Conservation (phyloP, 2,329 filamentous ascomycete genomes). For the Talaromyces sp. region DNA sequence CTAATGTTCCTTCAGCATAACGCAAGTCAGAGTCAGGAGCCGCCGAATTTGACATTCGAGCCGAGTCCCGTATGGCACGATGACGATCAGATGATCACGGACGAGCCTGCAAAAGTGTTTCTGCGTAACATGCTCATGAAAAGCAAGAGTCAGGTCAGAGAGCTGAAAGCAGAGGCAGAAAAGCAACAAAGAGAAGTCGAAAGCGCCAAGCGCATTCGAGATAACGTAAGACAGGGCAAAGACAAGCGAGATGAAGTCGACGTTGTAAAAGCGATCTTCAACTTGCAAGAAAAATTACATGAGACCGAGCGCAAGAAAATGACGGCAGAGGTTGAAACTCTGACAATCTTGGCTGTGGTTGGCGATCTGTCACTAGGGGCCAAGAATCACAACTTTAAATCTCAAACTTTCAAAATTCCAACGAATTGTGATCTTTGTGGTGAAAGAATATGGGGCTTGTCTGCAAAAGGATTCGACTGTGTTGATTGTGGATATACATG, state of each 20-base stretch:
- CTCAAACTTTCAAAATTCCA: conserved; percentile 98
- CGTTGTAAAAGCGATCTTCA: conserved; percentile 77
- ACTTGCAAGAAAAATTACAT: conserved; percentile 79
- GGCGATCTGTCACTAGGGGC: conserved; percentile 90
- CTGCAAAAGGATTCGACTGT: conserved; percentile 94
- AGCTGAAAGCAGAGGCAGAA: conserved; percentile 78
- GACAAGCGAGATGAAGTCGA: conserved; percentile 88
- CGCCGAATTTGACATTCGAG: conserved; percentile 80
- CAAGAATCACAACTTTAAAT: conserved; percentile 95
- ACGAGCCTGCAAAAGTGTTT: conserved; percentile 84
- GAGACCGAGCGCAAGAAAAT: conserved; percentile 78
- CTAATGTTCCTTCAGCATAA: conserved; percentile 99
- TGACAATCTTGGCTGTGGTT: conserved; percentile 84
- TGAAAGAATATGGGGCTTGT: conserved; percentile 94
- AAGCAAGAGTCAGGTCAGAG: conserved; percentile 78
- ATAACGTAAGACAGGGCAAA: conserved; percentile 74
- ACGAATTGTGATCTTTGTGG: conserved; percentile 97
- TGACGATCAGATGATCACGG: conserved; percentile 78
- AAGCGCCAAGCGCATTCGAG: conserved; percentile 66
- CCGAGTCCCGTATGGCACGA: conserved; percentile 97
- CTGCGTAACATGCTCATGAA: conserved; percentile 88
- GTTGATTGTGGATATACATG: conserved; percentile 96
- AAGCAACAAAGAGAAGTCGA: conserved; percentile 85
- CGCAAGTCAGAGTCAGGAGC: conserved; percentile 75
- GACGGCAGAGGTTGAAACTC: conserved; percentile 87